A percentile compares a stretch with the other conserved stretches of the same genome.
Evolutionary conservation across 2,329 filamentous ascomycete species (phyloP).

Genomic region (Ilyonectria sp.): DNA sequence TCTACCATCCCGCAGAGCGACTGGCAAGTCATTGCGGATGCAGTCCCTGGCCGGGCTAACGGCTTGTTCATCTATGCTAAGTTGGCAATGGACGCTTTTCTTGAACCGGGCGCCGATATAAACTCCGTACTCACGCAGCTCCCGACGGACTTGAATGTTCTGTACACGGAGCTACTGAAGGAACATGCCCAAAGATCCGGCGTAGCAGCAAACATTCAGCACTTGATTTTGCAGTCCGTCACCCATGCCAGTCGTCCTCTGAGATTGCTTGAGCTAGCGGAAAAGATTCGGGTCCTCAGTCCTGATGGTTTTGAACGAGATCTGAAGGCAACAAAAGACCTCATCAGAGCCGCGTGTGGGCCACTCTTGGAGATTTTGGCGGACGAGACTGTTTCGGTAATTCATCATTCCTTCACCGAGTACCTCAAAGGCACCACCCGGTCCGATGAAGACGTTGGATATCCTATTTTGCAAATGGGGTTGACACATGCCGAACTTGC

Average conservation of each 20-base stretch:
- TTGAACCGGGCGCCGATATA: conserved; percentile 11
- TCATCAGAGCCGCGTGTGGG: conserved; percentile 27
- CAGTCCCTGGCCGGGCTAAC: conserved; percentile 21
- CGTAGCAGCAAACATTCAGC: conserved; percentile 4
- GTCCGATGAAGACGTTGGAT: neutral
- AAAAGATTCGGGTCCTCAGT: conserved; percentile 15
- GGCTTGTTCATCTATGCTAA: conserved; percentile 41
- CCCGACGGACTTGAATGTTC: conserved; percentile 24
- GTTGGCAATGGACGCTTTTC: conserved; percentile 32
- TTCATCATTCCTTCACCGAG: conserved; percentile 40
- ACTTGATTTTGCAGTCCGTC: conserved; percentile 27
- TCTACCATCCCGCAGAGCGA: conserved; percentile 39
- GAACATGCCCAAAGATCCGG: conserved; percentile 30
- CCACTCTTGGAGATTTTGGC: conserved; percentile 32
- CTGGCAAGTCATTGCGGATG: conserved; percentile 24
- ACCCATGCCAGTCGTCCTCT: conserved; percentile 34
- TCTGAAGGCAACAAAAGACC: conserved; percentile 20
- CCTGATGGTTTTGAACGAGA: conserved; percentile 7
- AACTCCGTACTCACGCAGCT: neutral
- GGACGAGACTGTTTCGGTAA: conserved; percentile 36
- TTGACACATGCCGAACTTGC: conserved; percentile 29
- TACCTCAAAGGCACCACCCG: conserved; percentile 30
- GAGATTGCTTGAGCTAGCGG: conserved; percentile 35
- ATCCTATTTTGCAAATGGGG: conserved; percentile 19
- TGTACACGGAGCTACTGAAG: conserved; percentile 28